Evolutionary conservation across 805 yeast genomes (phyloP).

Genomic region (Cephaloascus albidus): DNA sequence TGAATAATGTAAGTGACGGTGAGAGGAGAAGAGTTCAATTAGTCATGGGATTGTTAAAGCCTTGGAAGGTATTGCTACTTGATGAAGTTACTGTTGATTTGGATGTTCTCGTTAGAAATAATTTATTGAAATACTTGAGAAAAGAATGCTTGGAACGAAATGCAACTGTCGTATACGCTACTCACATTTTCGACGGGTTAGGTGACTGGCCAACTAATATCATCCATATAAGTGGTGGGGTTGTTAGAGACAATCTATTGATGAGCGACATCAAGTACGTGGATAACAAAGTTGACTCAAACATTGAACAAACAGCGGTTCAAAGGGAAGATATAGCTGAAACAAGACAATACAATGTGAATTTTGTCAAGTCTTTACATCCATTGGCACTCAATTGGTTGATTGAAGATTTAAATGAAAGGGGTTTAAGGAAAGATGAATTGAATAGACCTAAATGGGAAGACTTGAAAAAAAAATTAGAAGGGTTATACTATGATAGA

Average conservation of each 20-base stretch:
- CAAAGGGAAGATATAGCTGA: slow-evolving; percentile 6
- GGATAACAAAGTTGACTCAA: slow-evolving; percentile 13
- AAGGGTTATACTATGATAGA: slow-evolving; percentile 31
- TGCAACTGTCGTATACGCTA: slow-evolving; percentile 83
- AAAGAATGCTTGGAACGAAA: slow-evolving; percentile 63
- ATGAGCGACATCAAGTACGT: slow-evolving; percentile 18
- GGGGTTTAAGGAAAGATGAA: slow-evolving; percentile 47
- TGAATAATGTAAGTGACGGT: slow-evolving; percentile 90
- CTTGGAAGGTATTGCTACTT: slow-evolving; percentile 80
- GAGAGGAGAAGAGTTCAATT: slow-evolving; percentile 91
- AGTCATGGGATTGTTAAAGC: slow-evolving; percentile 85
- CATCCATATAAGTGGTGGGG: slow-evolving; percentile 69
- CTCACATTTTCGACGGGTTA: slow-evolving; percentile 94
- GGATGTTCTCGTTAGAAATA: slow-evolving; percentile 82
- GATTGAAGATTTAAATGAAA: slow-evolving; percentile 33
- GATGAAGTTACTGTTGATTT: slow-evolving; percentile 97
- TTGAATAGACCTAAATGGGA: slow-evolving; percentile 41
- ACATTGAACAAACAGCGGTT: slow-evolving; percentile 5
- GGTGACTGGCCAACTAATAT: slow-evolving; percentile 85
- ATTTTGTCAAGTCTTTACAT: slow-evolving; percentile 46
- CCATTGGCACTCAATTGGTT: slow-evolving; percentile 72
- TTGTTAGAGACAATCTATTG: slow-evolving; percentile 25
- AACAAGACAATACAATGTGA: slow-evolving; percentile 19
- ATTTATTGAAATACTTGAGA: slow-evolving; percentile 60
- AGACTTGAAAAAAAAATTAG: slow-evolving; percentile 36